Base-by-base conservation (phyloP, 2,329 filamentous ascomycete genomes). In the Talaromyces rugulosus region DNA sequence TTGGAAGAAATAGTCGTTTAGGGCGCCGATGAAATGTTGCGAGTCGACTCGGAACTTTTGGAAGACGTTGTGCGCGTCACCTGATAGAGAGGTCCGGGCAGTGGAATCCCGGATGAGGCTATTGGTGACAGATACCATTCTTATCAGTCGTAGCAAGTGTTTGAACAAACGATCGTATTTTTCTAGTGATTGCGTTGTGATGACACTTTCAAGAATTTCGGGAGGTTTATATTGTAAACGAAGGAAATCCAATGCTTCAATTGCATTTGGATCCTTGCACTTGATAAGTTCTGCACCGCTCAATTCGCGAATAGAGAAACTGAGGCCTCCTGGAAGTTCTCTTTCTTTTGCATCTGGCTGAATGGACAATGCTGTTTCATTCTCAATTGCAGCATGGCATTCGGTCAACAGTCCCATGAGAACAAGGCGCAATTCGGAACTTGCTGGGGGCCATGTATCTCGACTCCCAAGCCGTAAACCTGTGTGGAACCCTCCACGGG, bases 221-320 rank as follows among this genome's bases (percentile, higher is more conserved):
- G 92, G 89, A 0, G 92, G 83, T 47, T 89, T 90, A 76, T 97
- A 98, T 53, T 92, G 89, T 7, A 99, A 79, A 1, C 91, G 87
- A 16, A 99, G 81, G 70, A 99, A 98, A 75, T 98, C 95, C n/a
- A 98, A 81, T 0, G 95, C 95, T 71, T 94, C 88, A 18, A 98
- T 83, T 0, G 89, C 89, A 71, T 91, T 85, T 0, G 92, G 88
- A 68, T 98, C 86, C 82, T 96, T 88, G 74, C 92, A 94, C 64
- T 84, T 87, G 58, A 92, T 86, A 55, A 96, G 90, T 67, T 97
- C 92, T 54, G 89, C 87, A 7, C 87, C 82, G 0, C 87, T 84
- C 64, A 98, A 82, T 67, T 94, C 89, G 42, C 95, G 89, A 28
- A 99, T 89, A 0, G 91, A 87, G 72, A 99, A 98, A 73, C 87